Evolutionary conservation across 129 eudicot genomes (phyloP), one percentile per base, ranked within the genome.

Genomic region (Flaveria brownii): DNA sequence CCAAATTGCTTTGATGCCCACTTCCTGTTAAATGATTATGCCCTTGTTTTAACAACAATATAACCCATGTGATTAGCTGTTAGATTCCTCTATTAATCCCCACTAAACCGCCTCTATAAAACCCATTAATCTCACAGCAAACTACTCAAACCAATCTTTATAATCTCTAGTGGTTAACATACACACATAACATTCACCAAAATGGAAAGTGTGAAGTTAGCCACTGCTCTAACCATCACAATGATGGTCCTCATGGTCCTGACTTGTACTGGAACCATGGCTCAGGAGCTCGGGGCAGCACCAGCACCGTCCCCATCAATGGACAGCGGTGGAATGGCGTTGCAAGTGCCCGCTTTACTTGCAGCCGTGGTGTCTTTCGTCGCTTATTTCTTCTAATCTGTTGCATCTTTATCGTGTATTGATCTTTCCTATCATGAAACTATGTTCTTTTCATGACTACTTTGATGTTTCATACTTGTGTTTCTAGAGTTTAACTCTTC

Each of bases 221-320:
- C 83, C 70, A 68, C 80, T 76, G 17, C 61, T 42, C 62, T 86
- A 68, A 33, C 81, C 66, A 46, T 78, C 15, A 20, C 71, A 14
- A 47, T 83, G 17, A 70, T 78, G 39, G 76, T 84, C 65, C 36
- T 59, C 33, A 59, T 59, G 65, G 65, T 23, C 65, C 43, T 78
- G 17, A 13, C 70, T 45, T 69, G 63, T 41, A 55, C 51, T 2
- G 84, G 80, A 68, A 47, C 79, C 9, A 68, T 73, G 41, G 82
- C 68, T 39, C 84, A 65, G 15, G 88, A 81, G 65, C 68, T 80
- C 66, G 86, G 47, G 16, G 76, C 74, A n/a, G 77, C 82, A 64
- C 81, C 87, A 11, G 86, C 88, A 23, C 91, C 91, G 20, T 77
- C 88, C 0, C 91, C 88, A 1, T 61, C 82, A 33, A 81, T 87